Conservation (phyloP, 345 rosid species). For the Rhodomyrtus tomentosa region DNA sequence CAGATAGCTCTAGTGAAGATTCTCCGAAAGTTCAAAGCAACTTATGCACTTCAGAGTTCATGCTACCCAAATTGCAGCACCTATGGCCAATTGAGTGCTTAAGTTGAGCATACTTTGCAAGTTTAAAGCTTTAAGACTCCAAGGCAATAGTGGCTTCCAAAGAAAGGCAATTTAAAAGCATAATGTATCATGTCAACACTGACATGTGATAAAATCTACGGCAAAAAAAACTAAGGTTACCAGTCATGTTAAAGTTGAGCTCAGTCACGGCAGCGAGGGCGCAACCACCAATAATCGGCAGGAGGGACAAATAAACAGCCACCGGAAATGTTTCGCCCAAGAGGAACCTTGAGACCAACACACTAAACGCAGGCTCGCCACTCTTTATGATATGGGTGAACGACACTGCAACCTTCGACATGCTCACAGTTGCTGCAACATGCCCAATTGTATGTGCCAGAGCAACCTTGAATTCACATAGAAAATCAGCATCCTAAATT, state of each 20-base stretch:
- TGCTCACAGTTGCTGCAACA: slow-evolving; percentile 98
- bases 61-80: background rate
- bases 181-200: background rate
- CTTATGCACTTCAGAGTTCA: background rate
- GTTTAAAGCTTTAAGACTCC: background rate
- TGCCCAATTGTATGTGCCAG: slow-evolving; percentile 99
- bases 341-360: slow-evolving; percentile 75
- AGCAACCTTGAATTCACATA: slow-evolving; percentile 53
- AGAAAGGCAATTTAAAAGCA: background rate
- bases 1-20: background rate
- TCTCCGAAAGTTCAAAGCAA: background rate
- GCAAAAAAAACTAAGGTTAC: slow-evolving; percentile 15
- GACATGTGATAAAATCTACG: background rate
- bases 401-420: slow-evolving; percentile 99
- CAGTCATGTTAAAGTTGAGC: slow-evolving; percentile 96
- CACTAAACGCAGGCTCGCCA: slow-evolving; percentile 98
- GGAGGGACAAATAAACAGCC: slow-evolving; percentile 70
- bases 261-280: slow-evolving; percentile 93
- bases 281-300: slow-evolving; percentile 99
- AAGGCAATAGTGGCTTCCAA: background rate
- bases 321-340: slow-evolving; percentile 84
- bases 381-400: slow-evolving; percentile 98
- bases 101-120: background rate
- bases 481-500: background rate
- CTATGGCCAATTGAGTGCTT: background rate